Evolutionary conservation across 257 asterid species (phyloP).

Genomic region (Nicotiana otophora): DNA sequence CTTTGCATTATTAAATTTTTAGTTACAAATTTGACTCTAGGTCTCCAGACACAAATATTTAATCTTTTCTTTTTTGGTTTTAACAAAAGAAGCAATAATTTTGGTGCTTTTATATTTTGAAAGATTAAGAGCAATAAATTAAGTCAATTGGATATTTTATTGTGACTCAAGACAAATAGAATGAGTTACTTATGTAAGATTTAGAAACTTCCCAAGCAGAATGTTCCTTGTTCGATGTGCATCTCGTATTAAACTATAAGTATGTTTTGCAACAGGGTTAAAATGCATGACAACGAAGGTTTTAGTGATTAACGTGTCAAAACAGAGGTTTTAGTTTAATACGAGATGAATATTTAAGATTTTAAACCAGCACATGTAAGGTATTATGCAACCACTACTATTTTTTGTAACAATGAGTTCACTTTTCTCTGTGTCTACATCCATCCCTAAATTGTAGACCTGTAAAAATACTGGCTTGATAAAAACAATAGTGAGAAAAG

Average conservation of each 20-base stretch:
- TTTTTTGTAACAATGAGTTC: background rate
- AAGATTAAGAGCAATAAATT: background rate
- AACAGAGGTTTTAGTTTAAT: too few relatives aligned
- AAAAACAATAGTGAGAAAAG: background rate
- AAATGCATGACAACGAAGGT: background rate
- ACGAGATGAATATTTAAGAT: background rate
- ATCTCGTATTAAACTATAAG: background rate
- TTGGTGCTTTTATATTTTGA: background rate
- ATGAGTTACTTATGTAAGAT: background rate
- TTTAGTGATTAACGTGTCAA: background rate
- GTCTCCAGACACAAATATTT: background rate
- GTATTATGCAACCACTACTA: background rate
- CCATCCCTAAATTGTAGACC: background rate
- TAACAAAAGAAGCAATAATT: background rate
- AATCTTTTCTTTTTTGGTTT: background rate
- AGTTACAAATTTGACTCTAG: background rate
- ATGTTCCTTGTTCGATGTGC: background rate
- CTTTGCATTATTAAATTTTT: conserved; percentile 10
- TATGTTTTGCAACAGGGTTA: background rate
- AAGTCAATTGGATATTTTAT: background rate
- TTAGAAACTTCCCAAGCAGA: background rate
- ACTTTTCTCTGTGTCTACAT: background rate
- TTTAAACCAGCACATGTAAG: background rate
- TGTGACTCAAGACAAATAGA: background rate
- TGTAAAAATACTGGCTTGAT: background rate